phyloP scores from a whole-genome alignment of 257 asterid genomes.

The Prunella vulgaris region DNA sequence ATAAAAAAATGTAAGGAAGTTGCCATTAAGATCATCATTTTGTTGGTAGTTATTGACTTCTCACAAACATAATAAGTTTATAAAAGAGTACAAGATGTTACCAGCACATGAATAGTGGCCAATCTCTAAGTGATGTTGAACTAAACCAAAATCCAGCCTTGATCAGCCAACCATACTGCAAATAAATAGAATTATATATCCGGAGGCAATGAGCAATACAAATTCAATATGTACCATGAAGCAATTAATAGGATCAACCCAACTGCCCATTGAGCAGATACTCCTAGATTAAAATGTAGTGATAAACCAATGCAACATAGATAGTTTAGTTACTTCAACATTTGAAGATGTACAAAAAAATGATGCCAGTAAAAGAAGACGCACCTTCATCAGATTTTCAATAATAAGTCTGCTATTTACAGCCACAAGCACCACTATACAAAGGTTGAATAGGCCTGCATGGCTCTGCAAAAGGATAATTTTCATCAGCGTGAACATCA shows the following conservation, averaged over 20 bases:
- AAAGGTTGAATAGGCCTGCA: conserved; percentile 98
- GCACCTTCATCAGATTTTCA: conserved; percentile 96
- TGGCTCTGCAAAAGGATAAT: conserved; percentile 73
- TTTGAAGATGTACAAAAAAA: neutral
- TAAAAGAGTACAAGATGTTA: conserved; percentile 29
- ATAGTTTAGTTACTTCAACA: neutral
- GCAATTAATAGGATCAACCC: conserved; percentile 2
- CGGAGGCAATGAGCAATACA: conserved; percentile 7
- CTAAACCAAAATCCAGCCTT: conserved; percentile 86
- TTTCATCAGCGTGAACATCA: conserved; percentile 24
- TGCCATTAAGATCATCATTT: neutral
- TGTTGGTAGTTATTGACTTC: neutral
- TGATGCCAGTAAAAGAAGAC: conserved; percentile 7
- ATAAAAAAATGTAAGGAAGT: neutral
- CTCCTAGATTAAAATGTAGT: neutral
- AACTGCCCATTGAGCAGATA: conserved; percentile 1
- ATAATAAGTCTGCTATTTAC: conserved; percentile 96
- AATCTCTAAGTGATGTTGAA: conserved; percentile 77
- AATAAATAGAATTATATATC: conserved; percentile 18
- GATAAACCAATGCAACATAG: conserved; percentile 11
- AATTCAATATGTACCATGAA: neutral
- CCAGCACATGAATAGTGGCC: conserved; percentile 99
- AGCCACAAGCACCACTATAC: conserved; percentile 98
- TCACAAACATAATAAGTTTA: neutral
- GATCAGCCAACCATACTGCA: conserved; percentile 97